Conservation (phyloP, 164 flowering plant species). For the Kingdonia uniflora region DNA sequence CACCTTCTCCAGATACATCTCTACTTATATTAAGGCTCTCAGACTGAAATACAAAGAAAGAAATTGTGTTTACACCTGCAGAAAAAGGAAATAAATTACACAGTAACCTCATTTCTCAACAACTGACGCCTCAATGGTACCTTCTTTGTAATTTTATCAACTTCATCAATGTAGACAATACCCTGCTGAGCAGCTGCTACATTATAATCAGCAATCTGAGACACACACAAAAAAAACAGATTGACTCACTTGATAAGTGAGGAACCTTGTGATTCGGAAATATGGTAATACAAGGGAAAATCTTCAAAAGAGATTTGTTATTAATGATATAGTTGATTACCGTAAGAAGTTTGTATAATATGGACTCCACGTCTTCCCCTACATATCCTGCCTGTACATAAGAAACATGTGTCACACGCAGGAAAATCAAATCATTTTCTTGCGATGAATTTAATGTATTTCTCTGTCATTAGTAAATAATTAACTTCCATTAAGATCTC, state of each 20-base stretch:
- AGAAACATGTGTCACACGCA: too few species aligned
- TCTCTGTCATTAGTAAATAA: too few species aligned
- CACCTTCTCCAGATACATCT: constrained; percentile 98
- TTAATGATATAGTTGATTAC: constrained; percentile 19
- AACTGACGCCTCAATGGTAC: constrained; percentile 18
- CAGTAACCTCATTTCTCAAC: not conserved
- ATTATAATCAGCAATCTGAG: constrained; percentile 86
- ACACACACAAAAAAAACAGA: not conserved
- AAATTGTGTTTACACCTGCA: not conserved
- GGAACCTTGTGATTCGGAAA: too few species aligned
- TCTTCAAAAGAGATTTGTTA: too few species aligned
- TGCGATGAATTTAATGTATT: constrained; percentile 2
- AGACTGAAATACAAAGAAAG: constrained; percentile 42
- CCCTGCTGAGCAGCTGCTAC: constrained; percentile 97
- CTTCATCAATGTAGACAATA: constrained; percentile 97
- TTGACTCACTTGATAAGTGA: not conserved
- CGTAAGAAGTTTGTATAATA: constrained; percentile 71
- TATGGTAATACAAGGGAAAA: too few species aligned
- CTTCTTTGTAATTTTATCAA: constrained; percentile 96
- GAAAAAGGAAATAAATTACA: not conserved
- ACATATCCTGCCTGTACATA: constrained; percentile 99
- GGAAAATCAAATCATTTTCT: too few species aligned
- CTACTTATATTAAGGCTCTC: constrained; percentile 84
- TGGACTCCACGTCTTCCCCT: constrained; percentile 95
- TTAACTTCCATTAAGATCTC: too few species aligned